Conservation (phyloP, 2,329 filamentous ascomycete species). For the Claviceps capensis region DNA sequence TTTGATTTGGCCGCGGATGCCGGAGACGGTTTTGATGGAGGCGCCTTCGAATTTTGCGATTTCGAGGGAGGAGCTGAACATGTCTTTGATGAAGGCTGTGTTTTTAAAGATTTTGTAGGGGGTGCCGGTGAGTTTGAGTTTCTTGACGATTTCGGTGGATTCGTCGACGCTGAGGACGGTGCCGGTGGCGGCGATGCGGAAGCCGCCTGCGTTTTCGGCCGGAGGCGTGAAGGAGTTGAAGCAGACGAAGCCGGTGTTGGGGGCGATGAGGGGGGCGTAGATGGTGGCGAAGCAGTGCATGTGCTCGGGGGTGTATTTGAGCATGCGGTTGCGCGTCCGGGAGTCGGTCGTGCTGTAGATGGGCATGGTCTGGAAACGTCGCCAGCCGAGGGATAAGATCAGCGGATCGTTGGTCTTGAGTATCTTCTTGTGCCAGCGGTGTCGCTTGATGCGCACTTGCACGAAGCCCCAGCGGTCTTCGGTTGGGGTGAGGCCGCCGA, state of each 20-base stretch:
- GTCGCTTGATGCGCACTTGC: constrained; percentile 90
- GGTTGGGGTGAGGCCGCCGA: constrained; percentile 84
- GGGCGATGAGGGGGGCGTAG: constrained; percentile 87
- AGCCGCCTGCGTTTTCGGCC: constrained; percentile 51
- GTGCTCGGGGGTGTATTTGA: constrained; percentile 98
- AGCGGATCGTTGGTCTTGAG: constrained; percentile 95
- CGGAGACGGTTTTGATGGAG: constrained; percentile 88
- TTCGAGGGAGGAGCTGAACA: constrained; percentile 88
- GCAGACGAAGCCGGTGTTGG: constrained; percentile 90
- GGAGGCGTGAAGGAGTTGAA: constrained; percentile 79
- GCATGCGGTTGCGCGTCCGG: constrained; percentile 86
- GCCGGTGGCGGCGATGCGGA: constrained; percentile 87
- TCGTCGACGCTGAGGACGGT: constrained; percentile 92
- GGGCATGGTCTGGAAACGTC: constrained; percentile 82
- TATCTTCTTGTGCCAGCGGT: constrained; percentile 98
- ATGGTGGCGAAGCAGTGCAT: constrained; percentile 98
- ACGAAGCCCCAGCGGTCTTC: constrained; percentile 94
- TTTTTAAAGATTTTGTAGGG: constrained; percentile 99
- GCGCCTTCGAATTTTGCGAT: constrained; percentile 98
- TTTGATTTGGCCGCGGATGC: constrained; percentile 94
- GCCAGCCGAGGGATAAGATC: constrained; percentile 94
- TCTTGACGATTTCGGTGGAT: constrained; percentile 95
- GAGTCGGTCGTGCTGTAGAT: constrained; percentile 94
- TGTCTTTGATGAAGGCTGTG: constrained; percentile 95
- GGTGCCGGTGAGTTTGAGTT: constrained; percentile 86